These are phyloP conservation scores for Scortechinia acanthostroma DNA, from an alignment of 2,329 filamentous ascomycete genomes.

Conservation along the genomic window DNA sequence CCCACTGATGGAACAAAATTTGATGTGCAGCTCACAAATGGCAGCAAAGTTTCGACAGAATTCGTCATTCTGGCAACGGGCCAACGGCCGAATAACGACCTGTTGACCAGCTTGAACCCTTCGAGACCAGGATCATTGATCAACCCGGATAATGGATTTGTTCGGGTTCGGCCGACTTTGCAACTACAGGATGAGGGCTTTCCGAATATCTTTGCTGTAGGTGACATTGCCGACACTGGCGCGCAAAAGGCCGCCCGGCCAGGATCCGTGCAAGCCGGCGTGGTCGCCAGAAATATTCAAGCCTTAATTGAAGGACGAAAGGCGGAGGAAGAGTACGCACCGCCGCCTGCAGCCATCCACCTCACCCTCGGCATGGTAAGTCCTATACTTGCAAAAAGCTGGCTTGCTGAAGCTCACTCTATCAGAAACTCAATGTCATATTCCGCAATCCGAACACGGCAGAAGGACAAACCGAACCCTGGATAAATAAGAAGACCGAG, in stretches of 20 bases:
- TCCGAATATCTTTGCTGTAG: constrained; percentile 37
- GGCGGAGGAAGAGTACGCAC: constrained; percentile 15
- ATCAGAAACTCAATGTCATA: constrained; percentile 17
- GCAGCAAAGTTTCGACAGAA: constrained; percentile 23
- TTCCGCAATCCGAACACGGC: constrained; percentile 18
- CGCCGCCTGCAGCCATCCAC: constrained; percentile 25
- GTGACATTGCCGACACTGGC: constrained; percentile 38
- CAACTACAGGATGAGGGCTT: constrained; percentile 28
- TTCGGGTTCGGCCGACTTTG: constrained; percentile 33
- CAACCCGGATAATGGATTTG: constrained; percentile 19
- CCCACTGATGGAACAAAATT: constrained; percentile 8
- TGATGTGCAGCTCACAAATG: constrained; percentile 19
- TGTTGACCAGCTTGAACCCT: constrained; percentile 18
- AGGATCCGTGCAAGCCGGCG: constrained; percentile 29
- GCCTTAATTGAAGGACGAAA: constrained; percentile 23
- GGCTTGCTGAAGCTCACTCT: not conserved
- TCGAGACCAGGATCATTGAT: constrained; percentile 8
- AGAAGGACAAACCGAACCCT: constrained; percentile 15
- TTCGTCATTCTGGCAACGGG: constrained; percentile 37
- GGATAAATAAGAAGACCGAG: constrained; percentile 17
- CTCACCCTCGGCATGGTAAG: constrained; percentile 26
- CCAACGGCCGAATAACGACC: constrained; percentile 34
- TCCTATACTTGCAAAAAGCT: not conserved
- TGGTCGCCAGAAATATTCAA: constrained; percentile 35
- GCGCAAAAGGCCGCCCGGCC: constrained; percentile 33